Conservation (phyloP, 2,329 filamentous ascomycete species). For the Aspergillus costaricaensis region DNA sequence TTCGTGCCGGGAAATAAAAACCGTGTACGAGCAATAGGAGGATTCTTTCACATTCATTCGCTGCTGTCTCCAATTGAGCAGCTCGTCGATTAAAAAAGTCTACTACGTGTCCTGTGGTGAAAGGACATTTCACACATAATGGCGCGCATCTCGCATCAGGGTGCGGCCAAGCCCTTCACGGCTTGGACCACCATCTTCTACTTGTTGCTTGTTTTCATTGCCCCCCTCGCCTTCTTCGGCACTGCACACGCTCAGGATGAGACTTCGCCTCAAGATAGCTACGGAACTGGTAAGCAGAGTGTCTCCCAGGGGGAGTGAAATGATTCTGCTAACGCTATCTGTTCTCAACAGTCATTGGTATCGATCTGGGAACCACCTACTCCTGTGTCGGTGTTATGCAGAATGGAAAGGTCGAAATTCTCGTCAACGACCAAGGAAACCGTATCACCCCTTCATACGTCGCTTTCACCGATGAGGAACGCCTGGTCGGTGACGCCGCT, state of each 20-base stretch:
- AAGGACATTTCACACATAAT: constrained; percentile 41
- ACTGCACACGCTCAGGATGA: constrained; percentile 71
- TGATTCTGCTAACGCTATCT: not conserved
- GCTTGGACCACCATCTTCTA: constrained; percentile 90
- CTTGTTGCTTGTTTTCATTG: constrained; percentile 82
- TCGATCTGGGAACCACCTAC: constrained; percentile 89
- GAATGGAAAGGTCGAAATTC: constrained; percentile 91
- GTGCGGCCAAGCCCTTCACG: constrained; percentile 68
- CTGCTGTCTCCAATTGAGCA: not conserved
- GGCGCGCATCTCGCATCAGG: constrained; percentile 61
- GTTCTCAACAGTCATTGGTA: constrained; percentile 73
- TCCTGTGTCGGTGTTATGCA: constrained; percentile 94
- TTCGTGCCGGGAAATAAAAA: not conserved
- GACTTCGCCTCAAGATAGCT: constrained; percentile 66
- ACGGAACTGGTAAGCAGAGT: constrained; percentile 65
- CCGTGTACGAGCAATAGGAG: not conserved
- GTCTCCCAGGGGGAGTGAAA: too few species aligned
- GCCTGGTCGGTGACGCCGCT: constrained; percentile 93
- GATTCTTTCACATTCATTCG: not conserved
- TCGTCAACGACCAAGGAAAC: constrained; percentile 96
- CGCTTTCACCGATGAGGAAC: constrained; percentile 94
- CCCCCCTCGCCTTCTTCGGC: constrained; percentile 81
- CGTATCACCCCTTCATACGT: constrained; percentile 95
- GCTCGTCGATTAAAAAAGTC: not conserved
- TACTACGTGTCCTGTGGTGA: constrained; percentile 14